Conservation (phyloP, 768 basidiomycete genomes). For the Boletus vinaceobasis region DNA sequence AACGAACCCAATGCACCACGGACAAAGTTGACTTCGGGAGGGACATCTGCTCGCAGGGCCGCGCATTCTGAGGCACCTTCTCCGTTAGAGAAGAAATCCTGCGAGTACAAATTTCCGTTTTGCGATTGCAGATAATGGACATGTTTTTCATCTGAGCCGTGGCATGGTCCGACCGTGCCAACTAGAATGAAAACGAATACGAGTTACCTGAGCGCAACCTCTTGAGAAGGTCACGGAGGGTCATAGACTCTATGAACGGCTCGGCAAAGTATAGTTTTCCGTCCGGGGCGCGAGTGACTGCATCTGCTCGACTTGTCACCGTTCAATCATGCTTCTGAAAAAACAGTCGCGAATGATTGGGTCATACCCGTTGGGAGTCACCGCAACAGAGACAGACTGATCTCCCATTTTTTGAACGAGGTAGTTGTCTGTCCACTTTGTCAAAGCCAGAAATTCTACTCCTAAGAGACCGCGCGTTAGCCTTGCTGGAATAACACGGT, state of each 20-base stretch:
- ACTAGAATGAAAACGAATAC: neutral
- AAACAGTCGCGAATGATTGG: neutral
- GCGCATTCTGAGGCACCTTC: conserved; percentile 56
- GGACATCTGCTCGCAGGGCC: conserved; percentile 61
- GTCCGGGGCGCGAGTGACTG: conserved; percentile 53
- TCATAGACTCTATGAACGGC: conserved; percentile 67
- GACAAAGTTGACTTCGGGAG: conserved; percentile 68
- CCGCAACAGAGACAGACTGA: conserved; percentile 61
- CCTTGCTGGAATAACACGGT: neutral
- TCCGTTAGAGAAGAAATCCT: conserved; percentile 36
- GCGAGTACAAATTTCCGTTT: conserved; percentile 80
- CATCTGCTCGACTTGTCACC: conserved; percentile 65
- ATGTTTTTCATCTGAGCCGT: conserved; percentile 19
- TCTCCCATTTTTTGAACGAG: conserved; percentile 55
- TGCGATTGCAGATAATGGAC: conserved; percentile 85
- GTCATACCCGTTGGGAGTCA: conserved; percentile 79
- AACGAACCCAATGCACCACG: conserved; percentile 71
- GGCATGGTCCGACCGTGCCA: neutral
- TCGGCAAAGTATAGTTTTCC: conserved; percentile 70
- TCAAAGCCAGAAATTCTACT: conserved; percentile 41
- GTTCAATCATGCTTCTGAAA: conserved; percentile 13
- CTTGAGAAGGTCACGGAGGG: conserved; percentile 52
- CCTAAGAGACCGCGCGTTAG: conserved; percentile 34
- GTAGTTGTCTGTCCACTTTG: conserved; percentile 66
- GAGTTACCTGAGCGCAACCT: conserved; percentile 36